Conservation (phyloP, 768 basidiomycete genomes). For the Russula olivacea region DNA sequence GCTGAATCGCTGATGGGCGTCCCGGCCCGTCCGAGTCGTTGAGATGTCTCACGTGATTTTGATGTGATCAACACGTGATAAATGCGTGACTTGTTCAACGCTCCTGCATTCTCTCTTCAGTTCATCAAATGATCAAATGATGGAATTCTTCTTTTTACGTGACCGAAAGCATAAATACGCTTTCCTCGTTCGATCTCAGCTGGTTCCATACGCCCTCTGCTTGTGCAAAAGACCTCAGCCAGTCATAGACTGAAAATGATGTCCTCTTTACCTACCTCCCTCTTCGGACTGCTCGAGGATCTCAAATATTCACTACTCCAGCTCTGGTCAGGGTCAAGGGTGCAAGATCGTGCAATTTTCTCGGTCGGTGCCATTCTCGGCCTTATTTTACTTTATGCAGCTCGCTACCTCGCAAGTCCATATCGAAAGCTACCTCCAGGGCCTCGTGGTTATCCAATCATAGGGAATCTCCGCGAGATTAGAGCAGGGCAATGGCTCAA, state of each 20-base stretch:
- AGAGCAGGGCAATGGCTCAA: neutral
- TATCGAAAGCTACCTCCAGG: constrained; percentile 4
- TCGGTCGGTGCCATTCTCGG: neutral
- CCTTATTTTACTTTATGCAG: neutral
- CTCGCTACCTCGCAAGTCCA: constrained; percentile 9
- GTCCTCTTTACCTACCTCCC: neutral
- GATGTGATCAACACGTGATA: too few species aligned
- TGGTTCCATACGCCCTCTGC: neutral
- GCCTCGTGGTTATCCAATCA: constrained; percentile 14
- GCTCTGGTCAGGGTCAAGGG: neutral
- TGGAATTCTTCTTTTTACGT: too few species aligned
- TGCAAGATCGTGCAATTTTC: neutral
- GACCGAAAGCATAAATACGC: too few species aligned
- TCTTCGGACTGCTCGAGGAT: neutral
- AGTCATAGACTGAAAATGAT: neutral
- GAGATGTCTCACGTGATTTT: too few species aligned
- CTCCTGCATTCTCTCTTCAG: too few species aligned
- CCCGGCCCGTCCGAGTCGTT: too few species aligned
- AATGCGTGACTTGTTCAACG: too few species aligned
- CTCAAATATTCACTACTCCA: neutral
- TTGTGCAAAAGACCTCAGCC: neutral
- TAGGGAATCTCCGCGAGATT: constrained; percentile 2
- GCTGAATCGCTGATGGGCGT: too few species aligned
- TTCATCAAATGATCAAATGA: too few species aligned
- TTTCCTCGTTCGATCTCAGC: too few species aligned